These are phyloP conservation scores for Phaffomyces opuntiae DNA, from an alignment of 805 yeast genomes.

Conservation along the genomic window DNA sequence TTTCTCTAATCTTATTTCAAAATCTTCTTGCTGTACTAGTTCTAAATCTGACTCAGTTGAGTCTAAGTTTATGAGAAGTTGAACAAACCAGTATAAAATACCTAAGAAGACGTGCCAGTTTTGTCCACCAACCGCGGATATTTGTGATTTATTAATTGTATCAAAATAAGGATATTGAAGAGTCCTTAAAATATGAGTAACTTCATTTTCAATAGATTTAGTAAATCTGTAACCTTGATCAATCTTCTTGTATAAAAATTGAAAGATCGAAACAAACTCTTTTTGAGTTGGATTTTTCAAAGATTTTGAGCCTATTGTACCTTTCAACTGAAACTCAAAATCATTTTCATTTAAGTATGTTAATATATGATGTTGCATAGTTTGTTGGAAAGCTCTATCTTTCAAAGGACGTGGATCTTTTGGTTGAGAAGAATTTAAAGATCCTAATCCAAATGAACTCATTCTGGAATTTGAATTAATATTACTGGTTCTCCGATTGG, in stretches of 20 bases:
- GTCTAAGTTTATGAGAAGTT: conserved; percentile 41
- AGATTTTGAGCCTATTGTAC: conserved; percentile 57
- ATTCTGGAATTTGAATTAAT: conserved; percentile 12
- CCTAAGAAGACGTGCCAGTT: conserved; percentile 83
- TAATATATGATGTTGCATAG: conserved; percentile 60
- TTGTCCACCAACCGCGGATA: conserved; percentile 86
- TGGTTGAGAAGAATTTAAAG: conserved; percentile 17
- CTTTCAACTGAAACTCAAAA: conserved; percentile 71
- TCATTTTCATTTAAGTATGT: conserved; percentile 55
- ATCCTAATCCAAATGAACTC: conserved; percentile 21
- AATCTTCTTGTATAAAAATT: conserved; percentile 66
- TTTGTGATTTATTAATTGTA: conserved; percentile 73
- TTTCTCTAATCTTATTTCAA: conserved; percentile 31
- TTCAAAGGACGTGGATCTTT: conserved; percentile 74
- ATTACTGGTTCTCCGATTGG: conserved; percentile 6
- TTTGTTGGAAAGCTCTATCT: conserved; percentile 59
- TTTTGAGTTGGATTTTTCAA: conserved; percentile 78
- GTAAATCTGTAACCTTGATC: conserved; percentile 75
- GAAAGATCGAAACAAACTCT: conserved; percentile 72
- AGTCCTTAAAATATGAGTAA: conserved; percentile 55
- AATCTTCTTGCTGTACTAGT: conserved; percentile 19
- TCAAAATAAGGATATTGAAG: conserved; percentile 77
- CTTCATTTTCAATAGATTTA: conserved; percentile 67
- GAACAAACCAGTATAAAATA: conserved; percentile 75
- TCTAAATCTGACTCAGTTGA: conserved; percentile 21